Base-by-base conservation (phyloP, 2,329 filamentous ascomycete genomes). In the Fusarium sp. region DNA sequence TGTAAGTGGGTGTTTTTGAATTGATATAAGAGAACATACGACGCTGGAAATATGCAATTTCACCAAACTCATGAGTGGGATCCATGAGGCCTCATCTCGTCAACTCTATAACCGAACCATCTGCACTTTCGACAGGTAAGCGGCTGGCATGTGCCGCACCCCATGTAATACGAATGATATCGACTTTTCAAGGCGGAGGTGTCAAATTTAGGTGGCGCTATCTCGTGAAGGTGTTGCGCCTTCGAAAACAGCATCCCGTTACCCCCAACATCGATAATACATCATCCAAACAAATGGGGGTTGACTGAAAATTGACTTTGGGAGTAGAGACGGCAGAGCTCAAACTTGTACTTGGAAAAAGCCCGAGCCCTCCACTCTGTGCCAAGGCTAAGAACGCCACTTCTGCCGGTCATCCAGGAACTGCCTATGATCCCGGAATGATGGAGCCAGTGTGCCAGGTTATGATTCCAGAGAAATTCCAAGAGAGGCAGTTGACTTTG, bases 341-440 rank as follows among this genome's bases (percentile, higher is more conserved):
- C 56, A 53, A 36, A 15, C 25, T 38, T 56, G 52, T 61, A 50
- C 62, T 57, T 31, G 55, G 22, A 54, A 67, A 56, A 33, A 56
- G 39, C 39, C 38, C 31, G n/a, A 54, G 46, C 47, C 42, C 35
- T 61, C 36, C 41, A 41, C 45, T 33, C 18, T 20, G 29, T 42
- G 42, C 14, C n/a, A 54, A 35, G 41, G 44, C 59, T 36, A 70
- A 52, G 52, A 65, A 38, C 65, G 70, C 69, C 65, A 72, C 70
- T 60, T 67, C 65, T 72, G 69, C 47, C 52, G 44, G 46, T 62
- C 59, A 70, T 65, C 18, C 50, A 72, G 69, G 69, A 49, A 65
- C 58, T 49, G 52, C 25, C 27, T 47, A 38, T 55, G 41, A 62
- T 41, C 65, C 55, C 36, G 42, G 47, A 63, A 64, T 22, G 66